These are phyloP conservation scores for Suhomyces guaymorum DNA, from an alignment of 1,139 yeast species.

Conservation along the genomic window DNA sequence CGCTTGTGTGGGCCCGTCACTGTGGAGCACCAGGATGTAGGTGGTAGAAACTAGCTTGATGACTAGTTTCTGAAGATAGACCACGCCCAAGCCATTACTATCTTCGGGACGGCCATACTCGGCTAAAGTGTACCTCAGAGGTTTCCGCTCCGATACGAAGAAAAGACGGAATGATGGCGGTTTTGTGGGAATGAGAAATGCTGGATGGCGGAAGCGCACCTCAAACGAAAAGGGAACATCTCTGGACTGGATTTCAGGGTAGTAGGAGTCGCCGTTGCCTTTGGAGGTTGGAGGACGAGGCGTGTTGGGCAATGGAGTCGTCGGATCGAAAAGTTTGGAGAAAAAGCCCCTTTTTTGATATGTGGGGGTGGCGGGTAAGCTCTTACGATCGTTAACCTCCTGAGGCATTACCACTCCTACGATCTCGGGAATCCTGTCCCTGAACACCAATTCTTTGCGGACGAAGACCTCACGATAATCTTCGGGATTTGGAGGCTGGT, in stretches of 20 bases:
- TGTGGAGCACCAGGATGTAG: slow-evolving; percentile 37
- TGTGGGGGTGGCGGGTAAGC: slow-evolving; percentile 23
- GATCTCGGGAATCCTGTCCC: slow-evolving; percentile 44
- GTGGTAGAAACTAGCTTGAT: slow-evolving; percentile 40
- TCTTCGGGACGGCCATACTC: slow-evolving; percentile 41
- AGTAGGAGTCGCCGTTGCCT: slow-evolving; percentile 13
- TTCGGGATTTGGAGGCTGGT: slow-evolving; percentile 25
- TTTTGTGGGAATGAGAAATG: slow-evolving; percentile 44
- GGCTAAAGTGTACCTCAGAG: slow-evolving; percentile 37
- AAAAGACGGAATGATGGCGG: slow-evolving; percentile 43
- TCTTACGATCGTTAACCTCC: slow-evolving; percentile 15
- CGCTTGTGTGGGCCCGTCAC: slow-evolving; percentile 25
- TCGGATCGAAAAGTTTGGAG: slow-evolving; percentile 16
- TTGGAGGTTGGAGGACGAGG: slow-evolving; percentile 12
- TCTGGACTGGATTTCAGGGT: slow-evolving; percentile 32
- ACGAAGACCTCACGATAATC: slow-evolving; percentile 41
- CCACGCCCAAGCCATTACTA: slow-evolving; percentile 49
- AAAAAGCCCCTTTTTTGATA: slow-evolving; percentile 18
- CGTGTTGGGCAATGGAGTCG: slow-evolving; percentile 7
- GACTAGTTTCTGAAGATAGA: slow-evolving; percentile 41
- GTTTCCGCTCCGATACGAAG: slow-evolving; percentile 37
- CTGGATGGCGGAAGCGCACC: slow-evolving; percentile 48
- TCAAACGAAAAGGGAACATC: slow-evolving; percentile 51
- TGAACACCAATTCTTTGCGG: slow-evolving; percentile 41
- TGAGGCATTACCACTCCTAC: slow-evolving; percentile 37